Evolutionary conservation across 306 rosid genomes (phyloP), one percentile per base, ranked within the genome.

Genomic region (Dalbergia oliveri): DNA sequence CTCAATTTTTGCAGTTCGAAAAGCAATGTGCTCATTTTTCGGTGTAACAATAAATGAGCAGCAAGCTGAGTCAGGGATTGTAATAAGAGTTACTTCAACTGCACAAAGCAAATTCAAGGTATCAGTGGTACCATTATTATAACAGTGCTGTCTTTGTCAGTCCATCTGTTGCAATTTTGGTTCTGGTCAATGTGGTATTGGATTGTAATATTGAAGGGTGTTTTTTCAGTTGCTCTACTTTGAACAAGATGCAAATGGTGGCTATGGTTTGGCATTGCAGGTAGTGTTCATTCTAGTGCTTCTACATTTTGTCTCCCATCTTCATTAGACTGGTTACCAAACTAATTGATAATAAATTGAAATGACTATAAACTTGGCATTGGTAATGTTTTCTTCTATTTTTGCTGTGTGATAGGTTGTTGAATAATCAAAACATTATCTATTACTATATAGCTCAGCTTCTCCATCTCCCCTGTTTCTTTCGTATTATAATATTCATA

Each of bases 91-190:
- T 81, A 91, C 93, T 84, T 96, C 99, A 72, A 79, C 86, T 43
- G 87, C 99, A 56, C 99, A 91, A 83, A 96, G 99, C 90, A 96
- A 96, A 85, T 96, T 96, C 85, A 96, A 96, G 96, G 99, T 93
- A 79, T 69, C 75, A 65, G 8, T 50, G 19, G 15, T 43, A 26
- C 69, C 67, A 69, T 71, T 73, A 56, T 59, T 68, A 15, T 13
- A 62, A 33, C 19, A 54, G 6, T n/a, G 54, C 60, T 37, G 33
- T 33, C 21, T 23, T 50, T 18, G 39, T 51, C 9, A 14, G 5
- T 72, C 67, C 12, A 10, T 51, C 63, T 78, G 66, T 16, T 64
- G 65, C n/a, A 69, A 37, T 60, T 67, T 62, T 85, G 45, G 71
- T 73, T 76, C 60, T 33, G 13, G 49, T 50, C 47, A 57, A 76